Conservation (phyloP, 2,329 filamentous ascomycete species). For the Ustulina deusta region DNA sequence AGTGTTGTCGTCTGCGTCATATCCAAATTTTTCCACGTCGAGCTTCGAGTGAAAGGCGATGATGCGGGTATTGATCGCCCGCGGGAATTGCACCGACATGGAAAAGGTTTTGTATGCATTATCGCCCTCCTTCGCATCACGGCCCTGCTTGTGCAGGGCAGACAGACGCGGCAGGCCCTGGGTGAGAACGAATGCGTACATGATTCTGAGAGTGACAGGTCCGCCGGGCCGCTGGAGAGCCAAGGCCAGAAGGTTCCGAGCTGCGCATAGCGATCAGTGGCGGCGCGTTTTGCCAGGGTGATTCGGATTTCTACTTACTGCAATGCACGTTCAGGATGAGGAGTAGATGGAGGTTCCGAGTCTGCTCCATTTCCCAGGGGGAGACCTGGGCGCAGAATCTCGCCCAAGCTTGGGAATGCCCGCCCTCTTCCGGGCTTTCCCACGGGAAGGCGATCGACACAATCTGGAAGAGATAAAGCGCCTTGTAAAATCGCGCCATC, state of each 20-base stretch:
- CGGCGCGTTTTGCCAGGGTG: no score
- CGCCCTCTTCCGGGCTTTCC: neutral
- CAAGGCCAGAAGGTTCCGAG: neutral
- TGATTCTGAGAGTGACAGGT: neutral
- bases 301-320: neutral
- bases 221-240: neutral
- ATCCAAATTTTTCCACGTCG: neutral
- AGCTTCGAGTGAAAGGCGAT: neutral
- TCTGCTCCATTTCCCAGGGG: conserved; percentile 12
- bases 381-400: neutral
- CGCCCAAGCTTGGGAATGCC: neutral
- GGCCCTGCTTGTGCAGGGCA: no score
- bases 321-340: neutral
- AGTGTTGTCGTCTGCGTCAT: neutral
- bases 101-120: no score
- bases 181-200: neutral
- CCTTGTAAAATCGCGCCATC: conserved; percentile 1
- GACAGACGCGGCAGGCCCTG: neutral
- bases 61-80: neutral
- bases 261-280: neutral
- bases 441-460: neutral
- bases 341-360: neutral
- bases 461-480: conserved; percentile 4
- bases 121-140: no score
- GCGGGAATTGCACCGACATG: no score